These are phyloP conservation scores for Falciphora oryzae DNA, from an alignment of 2,329 filamentous ascomycete species.

Conservation along the genomic window DNA sequence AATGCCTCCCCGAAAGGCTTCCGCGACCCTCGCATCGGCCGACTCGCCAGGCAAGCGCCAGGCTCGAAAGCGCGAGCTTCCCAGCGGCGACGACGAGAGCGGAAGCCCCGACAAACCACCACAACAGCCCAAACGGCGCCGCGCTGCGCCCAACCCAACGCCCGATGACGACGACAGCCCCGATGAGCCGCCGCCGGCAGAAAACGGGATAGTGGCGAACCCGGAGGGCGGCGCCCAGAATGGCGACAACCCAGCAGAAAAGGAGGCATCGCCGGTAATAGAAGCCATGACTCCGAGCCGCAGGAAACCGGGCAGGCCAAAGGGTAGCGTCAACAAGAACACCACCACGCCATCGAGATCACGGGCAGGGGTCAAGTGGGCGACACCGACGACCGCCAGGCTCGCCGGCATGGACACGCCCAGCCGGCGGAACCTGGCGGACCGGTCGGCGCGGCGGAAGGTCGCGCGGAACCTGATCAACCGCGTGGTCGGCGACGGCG, in stretches of 20 bases:
- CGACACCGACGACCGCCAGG: slow-evolving; percentile 33
- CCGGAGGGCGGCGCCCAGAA: background rate
- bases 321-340: slow-evolving; percentile 3
- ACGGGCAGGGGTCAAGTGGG: slow-evolving; percentile 24
- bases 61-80: slow-evolving; percentile 1
- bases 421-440: slow-evolving; percentile 61
- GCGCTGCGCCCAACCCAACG: background rate
- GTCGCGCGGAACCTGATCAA: slow-evolving; percentile 73
- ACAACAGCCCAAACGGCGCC: background rate
- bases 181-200: background rate
- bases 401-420: slow-evolving; percentile 47
- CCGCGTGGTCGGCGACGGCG: slow-evolving; percentile 56
- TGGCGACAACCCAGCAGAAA: background rate
- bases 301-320: slow-evolving; percentile 7
- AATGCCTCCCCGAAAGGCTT: background rate
- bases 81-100: background rate
- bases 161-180: background rate
- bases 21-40: background rate
- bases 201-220: background rate
- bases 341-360: slow-evolving; percentile 31
- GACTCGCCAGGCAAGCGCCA: background rate
- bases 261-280: background rate
- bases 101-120: background rate
- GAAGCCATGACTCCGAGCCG: slow-evolving; percentile 4
- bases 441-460: slow-evolving; percentile 82